A percentile compares a stretch with the other conserved stretches of the same genome.
These are phyloP conservation scores for Coccinonectria pachysandricola DNA, from an alignment of 2,329 filamentous ascomycete species.

Conservation along the genomic window DNA sequence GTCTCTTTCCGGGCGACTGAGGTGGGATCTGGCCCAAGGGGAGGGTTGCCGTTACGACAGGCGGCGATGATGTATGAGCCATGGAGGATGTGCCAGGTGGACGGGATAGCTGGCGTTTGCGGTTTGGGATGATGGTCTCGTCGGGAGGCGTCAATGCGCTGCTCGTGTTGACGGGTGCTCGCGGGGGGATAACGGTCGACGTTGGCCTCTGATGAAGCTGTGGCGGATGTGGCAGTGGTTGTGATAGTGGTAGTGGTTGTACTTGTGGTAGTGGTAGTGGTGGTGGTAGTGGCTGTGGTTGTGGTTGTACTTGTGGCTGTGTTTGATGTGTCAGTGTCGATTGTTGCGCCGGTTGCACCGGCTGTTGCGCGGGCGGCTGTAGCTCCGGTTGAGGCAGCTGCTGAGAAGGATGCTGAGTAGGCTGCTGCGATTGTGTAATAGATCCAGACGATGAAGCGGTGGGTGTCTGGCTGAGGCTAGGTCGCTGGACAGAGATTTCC, in stretches of 20 bases:
- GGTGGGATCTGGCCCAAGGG: constrained; percentile 17
- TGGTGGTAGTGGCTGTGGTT: too few species aligned
- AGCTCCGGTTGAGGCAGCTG: too few species aligned
- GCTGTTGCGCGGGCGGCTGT: too few species aligned
- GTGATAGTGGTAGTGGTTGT: too few species aligned
- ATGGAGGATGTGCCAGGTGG: constrained; percentile 10
- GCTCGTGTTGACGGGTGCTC: constrained; percentile 28
- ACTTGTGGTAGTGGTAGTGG: too few species aligned
- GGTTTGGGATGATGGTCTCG: constrained; percentile 33
- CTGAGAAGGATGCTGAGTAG: too few species aligned
- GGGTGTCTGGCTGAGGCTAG: constrained; percentile 21
- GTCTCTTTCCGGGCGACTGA: constrained; percentile 24
- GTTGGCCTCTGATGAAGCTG: too few species aligned
- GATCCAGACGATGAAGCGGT: constrained; percentile 14
- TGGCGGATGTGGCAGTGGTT: too few species aligned
- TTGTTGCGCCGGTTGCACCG: too few species aligned
- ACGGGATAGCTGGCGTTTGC: constrained; percentile 34
- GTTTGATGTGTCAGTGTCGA: too few species aligned
- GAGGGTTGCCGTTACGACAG: constrained; percentile 1
- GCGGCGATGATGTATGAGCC: background rate
- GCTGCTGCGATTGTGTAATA: too few species aligned
- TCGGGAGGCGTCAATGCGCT: constrained; percentile 46
- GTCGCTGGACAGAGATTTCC: constrained; percentile 18
- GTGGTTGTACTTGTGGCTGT: too few species aligned
- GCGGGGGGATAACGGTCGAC: constrained; percentile 27